phyloP scores from a whole-genome alignment of 2,329 filamentous ascomycete genomes.

The Aspergillus ochraceus region DNA sequence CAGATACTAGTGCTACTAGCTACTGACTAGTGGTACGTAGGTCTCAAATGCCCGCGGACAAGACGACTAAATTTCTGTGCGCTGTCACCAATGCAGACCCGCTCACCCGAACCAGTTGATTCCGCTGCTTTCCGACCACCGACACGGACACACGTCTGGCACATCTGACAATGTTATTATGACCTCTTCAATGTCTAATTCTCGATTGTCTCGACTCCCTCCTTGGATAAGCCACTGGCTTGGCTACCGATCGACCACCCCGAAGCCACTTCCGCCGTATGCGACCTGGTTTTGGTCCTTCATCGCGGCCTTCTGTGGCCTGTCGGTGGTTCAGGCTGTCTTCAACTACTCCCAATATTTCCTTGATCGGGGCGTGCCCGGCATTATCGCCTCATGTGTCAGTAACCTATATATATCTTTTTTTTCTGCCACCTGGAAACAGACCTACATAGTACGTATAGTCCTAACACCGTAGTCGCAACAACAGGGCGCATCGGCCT shows the following conservation, averaged over 20 bases:
- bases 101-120: not conserved
- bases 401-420: slow-evolving; percentile 2
- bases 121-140: not conserved
- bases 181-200: slow-evolving; percentile 1
- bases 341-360: slow-evolving; percentile 31
- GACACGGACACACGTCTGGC: no score
- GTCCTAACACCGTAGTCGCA: not conserved
- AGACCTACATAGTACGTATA: not conserved
- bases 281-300: slow-evolving; percentile 28
- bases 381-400: slow-evolving; percentile 29
- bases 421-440: no score
- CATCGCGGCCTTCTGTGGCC: slow-evolving; percentile 26
- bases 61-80: not conserved
- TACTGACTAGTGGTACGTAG: no score
- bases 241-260: slow-evolving; percentile 25
- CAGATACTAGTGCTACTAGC: no score
- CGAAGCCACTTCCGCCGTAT: slow-evolving; percentile 24
- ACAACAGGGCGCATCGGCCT: slow-evolving; percentile 31
- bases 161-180: not conserved
- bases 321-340: slow-evolving; percentile 24
- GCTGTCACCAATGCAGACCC: not conserved
- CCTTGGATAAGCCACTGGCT: slow-evolving; percentile 30
- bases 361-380: slow-evolving; percentile 24
- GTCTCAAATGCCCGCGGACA: not conserved
- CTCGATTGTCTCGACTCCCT: slow-evolving; percentile 21